These are phyloP conservation scores for Globisporangium recalcitrans DNA, from an alignment of 352 stramenopile genomes.

Conservation along the genomic window DNA sequence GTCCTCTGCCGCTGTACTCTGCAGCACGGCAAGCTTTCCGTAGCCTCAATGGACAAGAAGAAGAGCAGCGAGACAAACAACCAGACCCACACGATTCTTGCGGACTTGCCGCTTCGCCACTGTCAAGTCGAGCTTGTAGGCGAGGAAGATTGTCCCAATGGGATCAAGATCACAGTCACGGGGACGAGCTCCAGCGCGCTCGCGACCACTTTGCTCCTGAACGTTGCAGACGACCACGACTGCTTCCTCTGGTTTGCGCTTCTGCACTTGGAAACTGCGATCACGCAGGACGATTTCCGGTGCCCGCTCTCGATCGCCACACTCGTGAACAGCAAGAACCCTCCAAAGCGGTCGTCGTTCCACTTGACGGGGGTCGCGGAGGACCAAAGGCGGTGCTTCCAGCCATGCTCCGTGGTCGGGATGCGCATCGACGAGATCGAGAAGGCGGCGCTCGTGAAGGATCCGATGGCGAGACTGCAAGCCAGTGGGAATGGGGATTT, in stretches of 20 bases:
- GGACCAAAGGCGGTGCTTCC: slow-evolving; percentile 31
- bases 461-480: slow-evolving; percentile 14
- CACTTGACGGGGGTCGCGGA: slow-evolving; percentile 17
- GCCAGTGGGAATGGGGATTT: not conserved
- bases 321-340: slow-evolving; percentile 22
- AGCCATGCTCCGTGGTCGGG: slow-evolving; percentile 31
- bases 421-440: slow-evolving; percentile 41
- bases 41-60: slow-evolving; percentile 17
- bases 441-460: slow-evolving; percentile 18
- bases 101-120: slow-evolving; percentile 39
- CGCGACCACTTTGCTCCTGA: slow-evolving; percentile 38
- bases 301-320: slow-evolving; percentile 28
- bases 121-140: slow-evolving; percentile 43
- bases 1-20: slow-evolving; percentile 26
- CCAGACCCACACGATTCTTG: not conserved
- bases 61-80: not conserved
- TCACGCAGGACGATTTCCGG: slow-evolving; percentile 36
- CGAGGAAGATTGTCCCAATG: slow-evolving; percentile 37
- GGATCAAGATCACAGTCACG: slow-evolving; percentile 36
- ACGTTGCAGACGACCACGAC: slow-evolving; percentile 36
- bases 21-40: slow-evolving; percentile 28
- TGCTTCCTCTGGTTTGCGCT: slow-evolving; percentile 53
- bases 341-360: slow-evolving; percentile 14
- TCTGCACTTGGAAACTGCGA: slow-evolving; percentile 41
- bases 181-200: slow-evolving; percentile 1